Base-by-base conservation (phyloP, 495 filamentous ascomycete species). In the Hypoxylon lenormandii region DNA sequence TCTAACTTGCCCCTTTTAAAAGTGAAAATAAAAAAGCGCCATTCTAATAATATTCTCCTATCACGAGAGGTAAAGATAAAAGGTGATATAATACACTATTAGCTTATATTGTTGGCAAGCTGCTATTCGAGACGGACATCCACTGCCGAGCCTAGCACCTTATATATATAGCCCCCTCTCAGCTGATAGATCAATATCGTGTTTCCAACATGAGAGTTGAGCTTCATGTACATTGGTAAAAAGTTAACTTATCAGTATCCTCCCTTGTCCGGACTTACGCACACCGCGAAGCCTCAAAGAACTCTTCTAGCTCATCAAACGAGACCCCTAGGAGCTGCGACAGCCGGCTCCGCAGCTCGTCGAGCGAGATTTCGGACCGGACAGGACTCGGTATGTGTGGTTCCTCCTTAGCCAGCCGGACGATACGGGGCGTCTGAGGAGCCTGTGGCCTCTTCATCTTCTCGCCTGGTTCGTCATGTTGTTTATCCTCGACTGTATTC, bases 261-360 rank as follows among this genome's bases (percentile, higher is more conserved):
- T n/a, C 7, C 12, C 12, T 16, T 48, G 5, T 23, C 37, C 22
- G 18, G 12, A 28, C 16, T 65, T 21, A 71, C 18, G 48, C 68
- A 16, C 66, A 65, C 15, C 38, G 16, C 5, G 67, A 52, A 18
- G 53, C 52, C 12, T 74, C 74, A 42, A 76, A 73, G 45, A 72
- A 56, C 58, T 33, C 49, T 47, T 76, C 72, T 8, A 76, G 38
- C 18, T 74, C 68, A 40, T 68, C 53, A 19, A 74, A 33, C 22
- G 72, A 76, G 11, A 76, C 64, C 2, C 71, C 74, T 7, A 76
- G 40, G 23, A 76, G 65, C 11, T 38, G 46, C 18, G 74, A 74
- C 5, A 76, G 56, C 42, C 74, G 49, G 28, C 46, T 65, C 23
- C 66, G 54, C 11, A 74, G 57, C 48, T 76, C 74, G n/a, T 76